Base-by-base conservation (phyloP, 176 grass and related monocot species). In the Oropetium thomaeum region DNA sequence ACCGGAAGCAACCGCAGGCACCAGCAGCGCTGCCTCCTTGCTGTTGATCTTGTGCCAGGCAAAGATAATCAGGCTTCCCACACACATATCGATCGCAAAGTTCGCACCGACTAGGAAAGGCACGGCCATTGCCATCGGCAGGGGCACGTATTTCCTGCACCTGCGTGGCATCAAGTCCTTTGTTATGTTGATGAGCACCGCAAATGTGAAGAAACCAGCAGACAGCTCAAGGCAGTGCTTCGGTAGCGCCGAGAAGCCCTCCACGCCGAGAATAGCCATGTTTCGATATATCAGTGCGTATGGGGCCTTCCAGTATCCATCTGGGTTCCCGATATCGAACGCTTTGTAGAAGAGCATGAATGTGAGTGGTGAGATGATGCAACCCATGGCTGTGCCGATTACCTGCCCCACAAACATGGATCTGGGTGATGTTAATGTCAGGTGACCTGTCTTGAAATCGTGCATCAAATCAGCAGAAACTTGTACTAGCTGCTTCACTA, bases 401-500 rank as follows among this genome's bases (percentile, higher is more conserved):
- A 27, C 82, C 69, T 97, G 93, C 17, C 85, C 87, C 11, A 85
- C 68, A 25, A 97, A 77, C 93, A 97, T 87, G 20, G 90, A 89
- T 26, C 80, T 69, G 4, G 93, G 93, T 1, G 93, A 97, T 28
- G 93, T 97, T 44, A 91, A 55, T 0, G 93, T 97, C 59, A 93
- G 85, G 63, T 97, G 78, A 5, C 65, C 93, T 0, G 87, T 97
- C 80, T 97, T 93, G 11, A 93, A 90, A 57, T 97, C 93, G 10
- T 97, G 90, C 93, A 97, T 97, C 68, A 97, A 53, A 62, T 97
- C 93, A 20, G 85, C 93, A 13, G 90, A 93, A 48, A 90, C 85
- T 16, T 73, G 87, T 25, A 90, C 88, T 3, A 97, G 77, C 40
- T 84, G 87, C 75, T 93, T 97, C 58, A 93, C 92, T 48, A 97